Percentiles rank a stretch among this genome's conserved stretches.
Evolutionary conservation across 768 basidiomycete species (phyloP).

Genomic region (Dictyophora rubrovolvata): DNA sequence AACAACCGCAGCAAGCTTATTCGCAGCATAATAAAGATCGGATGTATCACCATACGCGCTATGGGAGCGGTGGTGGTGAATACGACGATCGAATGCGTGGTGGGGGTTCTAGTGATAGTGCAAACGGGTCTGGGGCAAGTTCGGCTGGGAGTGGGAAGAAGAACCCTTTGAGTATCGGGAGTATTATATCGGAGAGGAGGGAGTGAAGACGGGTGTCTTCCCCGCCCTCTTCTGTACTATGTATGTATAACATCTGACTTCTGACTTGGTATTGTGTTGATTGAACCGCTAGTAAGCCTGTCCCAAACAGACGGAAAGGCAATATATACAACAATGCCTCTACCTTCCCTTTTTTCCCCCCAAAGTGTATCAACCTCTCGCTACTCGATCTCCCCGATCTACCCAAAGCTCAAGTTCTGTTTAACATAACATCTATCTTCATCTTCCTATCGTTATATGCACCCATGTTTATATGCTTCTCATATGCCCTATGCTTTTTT

Average conservation of each 20-base stretch:
- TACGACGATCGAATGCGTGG: constrained; percentile 13
- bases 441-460: no score
- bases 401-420: no score
- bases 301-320: no score
- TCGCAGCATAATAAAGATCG: constrained; percentile 17
- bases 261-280: no score
- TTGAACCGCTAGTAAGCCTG: no score
- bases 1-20: constrained; percentile 18
- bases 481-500: no score
- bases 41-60: constrained; percentile 27
- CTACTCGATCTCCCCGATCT: no score
- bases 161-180: constrained; percentile 60
- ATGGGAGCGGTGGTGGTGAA: constrained; percentile 13
- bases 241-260: background rate
- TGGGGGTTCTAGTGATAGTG: background rate
- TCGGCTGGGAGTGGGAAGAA: constrained; percentile 35
- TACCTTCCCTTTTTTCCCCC: no score
- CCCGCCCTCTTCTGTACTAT: background rate
- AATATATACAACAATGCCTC: no score
- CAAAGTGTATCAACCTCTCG: no score
- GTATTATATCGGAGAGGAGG: constrained; percentile 53
- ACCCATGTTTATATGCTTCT: no score
- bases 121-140: background rate
- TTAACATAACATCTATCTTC: no score
- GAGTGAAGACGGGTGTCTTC: background rate